Conservation (phyloP, 208 protist species). For the Hexamita inflata region DNA sequence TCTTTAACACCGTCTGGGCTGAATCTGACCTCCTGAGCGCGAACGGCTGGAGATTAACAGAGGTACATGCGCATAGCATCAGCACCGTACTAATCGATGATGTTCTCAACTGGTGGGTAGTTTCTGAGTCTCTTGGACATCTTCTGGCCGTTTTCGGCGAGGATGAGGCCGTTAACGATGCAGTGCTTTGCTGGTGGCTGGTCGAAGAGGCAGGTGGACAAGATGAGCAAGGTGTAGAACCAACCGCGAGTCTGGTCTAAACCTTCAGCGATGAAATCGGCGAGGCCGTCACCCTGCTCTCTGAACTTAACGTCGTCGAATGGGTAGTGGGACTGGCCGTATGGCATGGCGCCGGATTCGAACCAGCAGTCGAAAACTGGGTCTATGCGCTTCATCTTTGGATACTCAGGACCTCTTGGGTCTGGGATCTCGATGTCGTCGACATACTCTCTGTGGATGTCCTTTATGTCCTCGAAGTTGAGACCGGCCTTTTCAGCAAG, state of each 20-base stretch:
- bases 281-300: constrained; percentile 76
- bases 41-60: constrained; percentile 95
- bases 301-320: constrained; percentile 93
- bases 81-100: constrained; percentile 82
- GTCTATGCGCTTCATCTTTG: constrained; percentile 55
- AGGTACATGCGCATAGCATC: constrained; percentile 96
- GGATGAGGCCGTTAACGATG: constrained; percentile 94
- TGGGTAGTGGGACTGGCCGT: constrained; percentile 93
- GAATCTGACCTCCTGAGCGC: constrained; percentile 83
- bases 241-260: constrained; percentile 79
- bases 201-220: constrained; percentile 90
- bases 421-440: constrained; percentile 84
- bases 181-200: constrained; percentile 91
- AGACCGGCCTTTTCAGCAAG: constrained; percentile 64
- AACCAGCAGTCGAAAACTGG: constrained; percentile 99
- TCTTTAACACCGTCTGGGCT: constrained; percentile 69
- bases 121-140: constrained; percentile 99
- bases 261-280: constrained; percentile 97
- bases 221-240: constrained; percentile 98
- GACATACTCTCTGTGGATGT: constrained; percentile 57
- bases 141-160: constrained; percentile 92
- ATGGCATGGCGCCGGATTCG: constrained; percentile 95
- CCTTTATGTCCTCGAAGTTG: constrained; percentile 2
- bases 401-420: neutral
- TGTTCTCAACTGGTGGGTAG: constrained; percentile 85